Conservation (phyloP, 306 rosid genomes). For the Sicyos baderoa region DNA sequence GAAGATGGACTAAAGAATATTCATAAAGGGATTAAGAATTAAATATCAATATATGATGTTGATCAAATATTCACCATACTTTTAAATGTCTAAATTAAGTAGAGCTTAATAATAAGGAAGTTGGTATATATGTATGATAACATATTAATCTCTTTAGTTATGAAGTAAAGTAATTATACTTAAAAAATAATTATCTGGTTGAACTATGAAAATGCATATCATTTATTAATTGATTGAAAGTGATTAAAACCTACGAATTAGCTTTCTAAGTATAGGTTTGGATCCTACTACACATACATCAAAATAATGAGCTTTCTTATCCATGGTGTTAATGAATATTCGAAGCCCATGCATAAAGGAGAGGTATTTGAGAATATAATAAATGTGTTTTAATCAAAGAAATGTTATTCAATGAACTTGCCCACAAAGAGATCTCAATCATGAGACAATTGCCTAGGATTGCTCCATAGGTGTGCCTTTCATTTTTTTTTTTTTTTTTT, state of each 20-base stretch:
- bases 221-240: not conserved
- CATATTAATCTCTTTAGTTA: too few species aligned
- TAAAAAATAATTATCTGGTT: too few species aligned
- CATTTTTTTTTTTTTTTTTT: not conserved
- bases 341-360: not conserved
- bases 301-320: not conserved
- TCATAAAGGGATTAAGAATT: not conserved
- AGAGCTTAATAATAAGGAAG: too few species aligned
- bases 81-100: too few species aligned
- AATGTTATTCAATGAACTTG: slow-evolving; percentile 9
- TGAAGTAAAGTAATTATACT: too few species aligned
- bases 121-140: too few species aligned
- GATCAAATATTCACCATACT: too few species aligned
- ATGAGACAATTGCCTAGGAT: slow-evolving; percentile 14
- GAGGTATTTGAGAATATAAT: not conserved
- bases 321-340: not conserved
- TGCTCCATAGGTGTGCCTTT: slow-evolving; percentile 1
- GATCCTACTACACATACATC: not conserved
- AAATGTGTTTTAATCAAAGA: not conserved
- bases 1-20: not conserved
- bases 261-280: not conserved
- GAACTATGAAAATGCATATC: too few species aligned
- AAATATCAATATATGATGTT: too few species aligned
- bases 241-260: not conserved
- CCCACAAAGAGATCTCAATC: not conserved